Evolutionary conservation across 805 yeast species (phyloP), one percentile per base, ranked within the genome.

Genomic region (Scheffersomyces ergatensis): DNA sequence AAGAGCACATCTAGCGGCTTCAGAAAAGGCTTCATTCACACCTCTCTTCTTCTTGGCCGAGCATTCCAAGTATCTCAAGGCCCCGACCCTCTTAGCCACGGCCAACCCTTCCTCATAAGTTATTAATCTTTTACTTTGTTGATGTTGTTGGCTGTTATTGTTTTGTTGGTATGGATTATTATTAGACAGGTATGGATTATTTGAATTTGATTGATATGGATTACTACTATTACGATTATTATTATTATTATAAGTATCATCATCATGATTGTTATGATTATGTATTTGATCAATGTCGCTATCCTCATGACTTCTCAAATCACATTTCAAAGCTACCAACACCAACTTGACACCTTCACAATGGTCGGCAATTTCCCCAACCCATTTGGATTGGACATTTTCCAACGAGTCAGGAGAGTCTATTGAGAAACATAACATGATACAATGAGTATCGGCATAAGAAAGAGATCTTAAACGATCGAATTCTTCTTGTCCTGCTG

Each of bases 401-500:
- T 89, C 97, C 44, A 92, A 72, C 24, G 98, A 92, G 63, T 93
- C 99, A 25, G 85, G 80, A 4, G 96, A 88, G 64, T 92, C 99
- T 42, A 92, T 89, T 34, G 96, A 81, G 60, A 92, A 92, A 69
- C 99, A 93, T 43, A 92, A 77, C 90, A 92, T 93, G 54, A 93
- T 90, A 55, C 97, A 88, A 65, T 92, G 97, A 3, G 99, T 93
- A 63, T 93, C 98, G 20, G 90, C 83, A 63, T 93, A 93, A 37
- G 95, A 85, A 46, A 92, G 73, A 1, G 97, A 88, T 62, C 99
- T 79, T 62, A 92, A 75, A 48, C 97, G 77, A 63, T 92, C 99
- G 54, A 92, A 92, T 67, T 92, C 99, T 67, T 92, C 99, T 71
- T 92, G 99, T 6, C 99, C 99, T 1, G 99, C 99, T 5, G 99